Conservation (phyloP, 306 rosid genomes). For the Rosa multiflora region DNA sequence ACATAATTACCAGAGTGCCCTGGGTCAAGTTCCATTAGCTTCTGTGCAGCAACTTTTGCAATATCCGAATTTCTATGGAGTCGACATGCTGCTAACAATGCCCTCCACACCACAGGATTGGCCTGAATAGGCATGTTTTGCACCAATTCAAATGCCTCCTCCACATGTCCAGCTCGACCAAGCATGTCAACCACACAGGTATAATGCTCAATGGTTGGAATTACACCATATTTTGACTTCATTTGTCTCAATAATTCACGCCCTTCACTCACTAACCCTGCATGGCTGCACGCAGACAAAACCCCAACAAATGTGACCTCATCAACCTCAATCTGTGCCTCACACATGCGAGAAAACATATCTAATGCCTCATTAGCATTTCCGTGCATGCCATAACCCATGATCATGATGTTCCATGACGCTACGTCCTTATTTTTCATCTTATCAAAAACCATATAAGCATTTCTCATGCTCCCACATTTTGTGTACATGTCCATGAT, state of each 20-base stretch:
- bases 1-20: slow-evolving; percentile 77
- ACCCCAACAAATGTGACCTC: slow-evolving; percentile 69
- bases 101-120: slow-evolving; percentile 76
- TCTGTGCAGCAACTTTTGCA: slow-evolving; percentile 55
- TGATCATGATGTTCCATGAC: slow-evolving; percentile 89
- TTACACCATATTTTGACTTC: slow-evolving; percentile 53
- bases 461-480: slow-evolving; percentile 81
- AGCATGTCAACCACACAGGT: slow-evolving; percentile 83
- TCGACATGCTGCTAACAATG: slow-evolving; percentile 74
- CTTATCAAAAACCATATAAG: slow-evolving; percentile 47
- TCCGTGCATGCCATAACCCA: slow-evolving; percentile 82
- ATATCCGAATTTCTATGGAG: slow-evolving; percentile 59
- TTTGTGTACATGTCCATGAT: slow-evolving; percentile 87
- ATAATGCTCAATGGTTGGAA: slow-evolving; percentile 81
- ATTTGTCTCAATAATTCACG: slow-evolving; percentile 50
- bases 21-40: slow-evolving; percentile 69
- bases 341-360: slow-evolving; percentile 51
- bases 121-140: slow-evolving; percentile 57
- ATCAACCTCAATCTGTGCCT: slow-evolving; percentile 45
- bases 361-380: slow-evolving; percentile 54
- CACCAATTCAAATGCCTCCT: slow-evolving; percentile 59
- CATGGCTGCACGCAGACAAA: slow-evolving; percentile 75
- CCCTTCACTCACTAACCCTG: slow-evolving; percentile 70
- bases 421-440: slow-evolving; percentile 69
- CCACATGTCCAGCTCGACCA: slow-evolving; percentile 65